Evolutionary conservation across 805 yeast species (phyloP).

Genomic region (Candida broadrunensis): DNA sequence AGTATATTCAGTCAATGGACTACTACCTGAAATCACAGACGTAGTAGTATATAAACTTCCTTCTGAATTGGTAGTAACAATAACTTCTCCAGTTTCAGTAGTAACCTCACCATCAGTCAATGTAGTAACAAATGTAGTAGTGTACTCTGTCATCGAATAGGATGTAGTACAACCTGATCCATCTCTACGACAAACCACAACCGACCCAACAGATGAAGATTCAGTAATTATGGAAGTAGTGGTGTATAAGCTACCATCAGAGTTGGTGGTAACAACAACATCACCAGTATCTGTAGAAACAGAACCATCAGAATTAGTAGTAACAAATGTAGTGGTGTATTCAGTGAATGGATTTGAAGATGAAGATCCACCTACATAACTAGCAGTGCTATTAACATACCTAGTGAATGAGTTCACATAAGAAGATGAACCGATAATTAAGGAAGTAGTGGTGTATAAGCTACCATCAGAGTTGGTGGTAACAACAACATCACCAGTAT

Average conservation of each 20-base stretch:
- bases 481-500: slow-evolving; percentile 11
- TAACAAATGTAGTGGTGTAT: neutral
- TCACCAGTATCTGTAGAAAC: slow-evolving; percentile 11
- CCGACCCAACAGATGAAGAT: no score
- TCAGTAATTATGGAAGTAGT: neutral
- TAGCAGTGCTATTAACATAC: no score
- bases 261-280: slow-evolving; percentile 4
- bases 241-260: slow-evolving; percentile 12
- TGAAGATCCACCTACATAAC: no score
- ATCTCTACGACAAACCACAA: no score
- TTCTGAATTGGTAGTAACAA: slow-evolving; percentile 10
- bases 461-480: slow-evolving; percentile 9
- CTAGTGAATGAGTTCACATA: no score
- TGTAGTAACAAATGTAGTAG: neutral
- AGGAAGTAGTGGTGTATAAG: neutral
- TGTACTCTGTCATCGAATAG: neutral
- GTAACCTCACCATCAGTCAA: slow-evolving; percentile 12
- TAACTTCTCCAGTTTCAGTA: slow-evolving; percentile 13
- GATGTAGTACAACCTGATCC: neutral
- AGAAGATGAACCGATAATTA: neutral
- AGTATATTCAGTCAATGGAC: slow-evolving; percentile 6
- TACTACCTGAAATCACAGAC: neutral
- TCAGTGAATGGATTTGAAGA: neutral
- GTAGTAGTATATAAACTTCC: slow-evolving; percentile 4
- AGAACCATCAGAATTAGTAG: slow-evolving; percentile 9